Evolutionary conservation across 768 basidiomycete genomes (phyloP), one percentile per base, ranked within the genome.

Genomic region (Agrocybe praecox): DNA sequence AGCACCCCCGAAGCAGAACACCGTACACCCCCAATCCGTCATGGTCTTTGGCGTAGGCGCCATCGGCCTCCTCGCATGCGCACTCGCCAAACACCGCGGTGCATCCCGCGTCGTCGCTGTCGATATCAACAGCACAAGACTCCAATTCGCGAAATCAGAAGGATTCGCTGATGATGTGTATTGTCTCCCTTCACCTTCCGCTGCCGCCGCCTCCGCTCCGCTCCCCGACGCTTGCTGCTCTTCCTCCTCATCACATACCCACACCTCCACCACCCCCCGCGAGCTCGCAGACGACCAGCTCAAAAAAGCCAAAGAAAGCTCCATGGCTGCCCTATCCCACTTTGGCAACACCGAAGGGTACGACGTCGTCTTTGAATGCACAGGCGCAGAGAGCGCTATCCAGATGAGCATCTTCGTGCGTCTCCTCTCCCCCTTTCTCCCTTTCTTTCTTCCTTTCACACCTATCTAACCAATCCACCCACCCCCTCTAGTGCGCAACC

Each of bases 341-440:
- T 90, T 92, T 66, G 76, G 72, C 57, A 74, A 80, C 57, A 77
- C 78, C 21, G 87, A 92, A 23, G 96, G 96, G 26, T 96, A 94
- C 73, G 94, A 97, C 70, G 79, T 92, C 67, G 89, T 98, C 48
- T 92, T 96, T 66, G 96, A 98, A 72, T 98, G 96, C 74, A 95
- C 94, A 12, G 96, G 96, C 59, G 94, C 93, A 2, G 94, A 96
- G 71, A 80, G 86, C 33, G 93, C 91, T 67, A 93, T 96, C 67
- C 94, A 96, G 69, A 88, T 92, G 85, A 88, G 91, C 49, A 81
- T 96, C 59, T 85, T 91, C 74, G 93, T 95, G 76, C 80, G 93
- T 81, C 33, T n/a, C 5, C 12, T 40, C 36, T 40, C 33, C 18
- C 5, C 12, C 14, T 12, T 40, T 40, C 36, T 40, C 14, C 36